A percentile compares a stretch with the other conserved stretches of the same genome.
Conservation (phyloP, 495 filamentous ascomycete genomes). For the Penicillium argentinense region DNA sequence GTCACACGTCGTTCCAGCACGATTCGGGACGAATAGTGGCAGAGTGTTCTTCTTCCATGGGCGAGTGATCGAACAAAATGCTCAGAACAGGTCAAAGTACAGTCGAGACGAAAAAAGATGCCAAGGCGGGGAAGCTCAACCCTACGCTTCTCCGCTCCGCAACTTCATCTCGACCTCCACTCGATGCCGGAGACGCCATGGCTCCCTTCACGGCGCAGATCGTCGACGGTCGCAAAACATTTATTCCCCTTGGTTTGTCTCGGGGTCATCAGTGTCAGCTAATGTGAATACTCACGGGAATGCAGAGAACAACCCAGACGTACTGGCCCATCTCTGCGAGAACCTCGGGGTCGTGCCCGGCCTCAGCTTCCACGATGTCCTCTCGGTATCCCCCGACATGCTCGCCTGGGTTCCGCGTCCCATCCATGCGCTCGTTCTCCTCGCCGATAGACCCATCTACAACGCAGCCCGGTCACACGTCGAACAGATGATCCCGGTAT, state of each 20-base stretch:
- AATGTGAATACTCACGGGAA: neutral
- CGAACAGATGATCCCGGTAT: slow-evolving; percentile 37
- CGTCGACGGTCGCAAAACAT: slow-evolving; percentile 35
- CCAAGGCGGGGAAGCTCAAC: too few species aligned
- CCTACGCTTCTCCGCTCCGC: too few species aligned
- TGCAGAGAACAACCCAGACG: slow-evolving; percentile 64
- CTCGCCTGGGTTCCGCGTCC: slow-evolving; percentile 58
- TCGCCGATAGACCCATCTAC: slow-evolving; percentile 52
- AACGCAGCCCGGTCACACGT: slow-evolving; percentile 30
- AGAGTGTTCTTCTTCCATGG: too few species aligned
- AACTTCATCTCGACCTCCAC: neutral
- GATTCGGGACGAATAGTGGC: too few species aligned
- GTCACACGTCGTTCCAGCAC: too few species aligned
- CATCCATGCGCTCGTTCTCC: slow-evolving; percentile 56
- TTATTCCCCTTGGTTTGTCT: slow-evolving; percentile 39
- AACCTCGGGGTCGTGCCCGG: slow-evolving; percentile 52
- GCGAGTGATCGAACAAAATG: too few species aligned
- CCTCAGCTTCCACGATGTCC: slow-evolving; percentile 60
- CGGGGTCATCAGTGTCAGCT: neutral
- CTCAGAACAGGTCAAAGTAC: too few species aligned
- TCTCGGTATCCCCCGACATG: slow-evolving; percentile 53
- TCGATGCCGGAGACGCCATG: too few species aligned
- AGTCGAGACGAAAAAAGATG: too few species aligned
- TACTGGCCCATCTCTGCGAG: slow-evolving; percentile 52
- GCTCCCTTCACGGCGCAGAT: slow-evolving; percentile 45